phyloP scores from a whole-genome alignment of 73 alveolate genomes.

The Tetrahymena thermophila region DNA sequence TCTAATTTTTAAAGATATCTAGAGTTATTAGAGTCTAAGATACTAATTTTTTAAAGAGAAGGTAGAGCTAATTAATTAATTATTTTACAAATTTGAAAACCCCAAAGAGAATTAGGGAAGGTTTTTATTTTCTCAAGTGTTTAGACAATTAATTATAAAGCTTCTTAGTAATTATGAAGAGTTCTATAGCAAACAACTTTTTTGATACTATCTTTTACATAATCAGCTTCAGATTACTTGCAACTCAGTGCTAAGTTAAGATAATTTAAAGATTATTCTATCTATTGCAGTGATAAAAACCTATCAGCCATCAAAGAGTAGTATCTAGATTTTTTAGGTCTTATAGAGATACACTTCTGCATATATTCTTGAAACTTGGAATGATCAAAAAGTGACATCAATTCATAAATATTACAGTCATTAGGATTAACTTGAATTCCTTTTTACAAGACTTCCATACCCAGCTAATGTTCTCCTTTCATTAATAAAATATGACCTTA shows the following conservation, averaged over 20 bases:
- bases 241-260: neutral
- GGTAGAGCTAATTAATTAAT: neutral
- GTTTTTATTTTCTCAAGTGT: neutral
- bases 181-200: neutral
- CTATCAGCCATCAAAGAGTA: neutral
- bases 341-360: neutral
- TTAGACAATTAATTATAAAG: neutral
- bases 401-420: neutral
- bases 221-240: neutral
- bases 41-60: neutral
- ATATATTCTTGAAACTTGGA: neutral
- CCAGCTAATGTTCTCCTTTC: neutral
- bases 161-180: neutral
- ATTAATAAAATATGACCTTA: neutral
- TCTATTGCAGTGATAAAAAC: too few relatives aligned
- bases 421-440: neutral
- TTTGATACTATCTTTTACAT: too few relatives aligned
- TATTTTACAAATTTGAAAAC: neutral
- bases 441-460: neutral
- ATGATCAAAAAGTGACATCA: neutral
- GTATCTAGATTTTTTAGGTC: neutral
- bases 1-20: neutral
- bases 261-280: neutral
- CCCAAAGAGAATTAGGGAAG: neutral
- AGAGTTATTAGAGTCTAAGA: neutral